Conservation (phyloP, 129 eudicot genomes). For the Saposhnikovia divaricata region DNA sequence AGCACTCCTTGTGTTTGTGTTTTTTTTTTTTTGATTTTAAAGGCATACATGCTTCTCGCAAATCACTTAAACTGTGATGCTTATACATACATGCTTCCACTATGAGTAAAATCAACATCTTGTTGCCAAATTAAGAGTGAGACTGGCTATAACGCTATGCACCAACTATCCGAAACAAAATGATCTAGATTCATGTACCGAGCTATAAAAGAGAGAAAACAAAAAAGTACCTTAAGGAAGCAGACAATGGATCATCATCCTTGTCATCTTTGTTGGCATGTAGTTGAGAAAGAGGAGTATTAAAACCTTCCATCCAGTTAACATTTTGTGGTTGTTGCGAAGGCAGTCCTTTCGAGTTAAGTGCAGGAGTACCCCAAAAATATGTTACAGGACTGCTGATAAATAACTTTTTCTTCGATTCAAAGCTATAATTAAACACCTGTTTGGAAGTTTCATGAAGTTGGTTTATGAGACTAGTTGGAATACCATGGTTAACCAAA, state of each 20-base stretch:
- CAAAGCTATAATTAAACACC: slow-evolving; percentile 33
- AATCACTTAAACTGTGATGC: neutral
- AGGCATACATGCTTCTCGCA: neutral
- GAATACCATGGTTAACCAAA: slow-evolving; percentile 72
- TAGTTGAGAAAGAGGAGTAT: slow-evolving; percentile 38
- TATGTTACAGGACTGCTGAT: slow-evolving; percentile 37
- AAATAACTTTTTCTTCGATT: slow-evolving; percentile 40
- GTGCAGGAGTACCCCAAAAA: slow-evolving; percentile 82
- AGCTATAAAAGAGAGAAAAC: neutral
- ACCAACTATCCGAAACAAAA: neutral
- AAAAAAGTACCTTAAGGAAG: slow-evolving; percentile 47
- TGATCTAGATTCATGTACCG: neutral
- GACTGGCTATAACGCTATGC: neutral
- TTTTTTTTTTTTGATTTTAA: too few species aligned
- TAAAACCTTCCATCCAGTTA: slow-evolving; percentile 75
- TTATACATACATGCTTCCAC: neutral
- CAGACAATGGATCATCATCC: slow-evolving; percentile 33
- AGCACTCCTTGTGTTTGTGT: neutral
- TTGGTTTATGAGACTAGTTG: slow-evolving; percentile 29
- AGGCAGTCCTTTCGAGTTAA: slow-evolving; percentile 42
- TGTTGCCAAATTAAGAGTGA: neutral
- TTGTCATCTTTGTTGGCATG: slow-evolving; percentile 8
- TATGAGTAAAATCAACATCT: neutral
- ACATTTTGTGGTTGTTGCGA: slow-evolving; percentile 13
- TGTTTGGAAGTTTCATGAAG: slow-evolving; percentile 31